phyloP scores from a whole-genome alignment of 257 asterid genomes.

The Apocynum venetum region DNA sequence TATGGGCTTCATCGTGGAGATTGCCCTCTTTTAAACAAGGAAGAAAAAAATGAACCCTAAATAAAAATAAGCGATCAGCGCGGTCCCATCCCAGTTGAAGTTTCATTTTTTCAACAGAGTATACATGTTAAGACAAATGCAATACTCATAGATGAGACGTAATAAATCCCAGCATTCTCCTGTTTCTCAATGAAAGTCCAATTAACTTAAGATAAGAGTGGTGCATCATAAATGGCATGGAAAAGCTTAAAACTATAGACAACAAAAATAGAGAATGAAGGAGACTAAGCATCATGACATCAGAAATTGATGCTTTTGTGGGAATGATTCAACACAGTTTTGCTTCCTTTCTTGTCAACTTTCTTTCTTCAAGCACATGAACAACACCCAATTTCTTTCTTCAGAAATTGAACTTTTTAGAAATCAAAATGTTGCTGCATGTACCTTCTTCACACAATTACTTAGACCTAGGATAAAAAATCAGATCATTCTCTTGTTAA shows the following conservation, averaged over 20 bases:
- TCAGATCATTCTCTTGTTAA: not conserved
- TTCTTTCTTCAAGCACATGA: not conserved
- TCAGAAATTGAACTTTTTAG: not conserved
- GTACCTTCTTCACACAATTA: not conserved
- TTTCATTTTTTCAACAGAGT: not conserved
- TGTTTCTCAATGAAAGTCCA: not conserved
- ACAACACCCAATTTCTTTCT: too few species aligned
- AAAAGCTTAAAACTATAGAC: not conserved
- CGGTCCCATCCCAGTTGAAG: not conserved
- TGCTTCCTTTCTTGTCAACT: not conserved
- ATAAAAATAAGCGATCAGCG: too few species aligned
- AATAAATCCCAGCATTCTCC: not conserved
- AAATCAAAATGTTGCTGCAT: not conserved
- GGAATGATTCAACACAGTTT: too few species aligned
- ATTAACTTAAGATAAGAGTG: not conserved
- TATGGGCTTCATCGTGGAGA: not conserved
- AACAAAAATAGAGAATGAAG: not conserved
- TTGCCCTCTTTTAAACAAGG: too few species aligned
- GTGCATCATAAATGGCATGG: not conserved
- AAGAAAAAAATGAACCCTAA: too few species aligned
- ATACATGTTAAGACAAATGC: not conserved
- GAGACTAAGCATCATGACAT: not conserved
- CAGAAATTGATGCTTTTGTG: not conserved
- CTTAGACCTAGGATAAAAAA: not conserved
- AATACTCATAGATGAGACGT: not conserved